These are phyloP conservation scores for Aspergillaceae sp. DNA, from an alignment of 2,329 filamentous ascomycete species.

Conservation along the genomic window DNA sequence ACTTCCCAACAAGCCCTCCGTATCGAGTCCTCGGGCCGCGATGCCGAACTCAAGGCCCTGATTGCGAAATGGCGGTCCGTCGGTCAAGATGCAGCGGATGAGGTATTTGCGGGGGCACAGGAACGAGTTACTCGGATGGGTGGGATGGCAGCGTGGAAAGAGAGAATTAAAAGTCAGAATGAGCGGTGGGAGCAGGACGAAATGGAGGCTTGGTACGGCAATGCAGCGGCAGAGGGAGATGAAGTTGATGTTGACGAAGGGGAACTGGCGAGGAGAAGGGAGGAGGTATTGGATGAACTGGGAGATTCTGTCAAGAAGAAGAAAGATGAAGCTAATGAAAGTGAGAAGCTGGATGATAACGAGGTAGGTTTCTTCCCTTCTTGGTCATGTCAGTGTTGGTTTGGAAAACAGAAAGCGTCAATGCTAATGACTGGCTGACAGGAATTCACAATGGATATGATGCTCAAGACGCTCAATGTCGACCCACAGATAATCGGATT, in stretches of 20 bases:
- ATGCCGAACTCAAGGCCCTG: conserved; percentile 49
- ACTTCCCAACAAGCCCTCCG: conserved; percentile 44
- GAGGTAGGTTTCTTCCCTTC: conserved; percentile 18
- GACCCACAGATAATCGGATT: conserved; percentile 56
- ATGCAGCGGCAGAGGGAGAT: conserved; percentile 23
- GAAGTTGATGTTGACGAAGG: conserved; percentile 30
- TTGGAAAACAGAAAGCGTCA: background rate
- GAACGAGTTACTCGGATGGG: conserved; percentile 57
- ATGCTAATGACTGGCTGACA: conserved; percentile 17
- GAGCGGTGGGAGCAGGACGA: conserved; percentile 30
- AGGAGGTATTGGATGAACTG: conserved; percentile 34
- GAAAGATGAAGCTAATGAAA: conserved; percentile 21
- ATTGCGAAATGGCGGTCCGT: conserved; percentile 54
- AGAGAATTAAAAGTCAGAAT: conserved; percentile 38
- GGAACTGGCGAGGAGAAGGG: conserved; percentile 24
- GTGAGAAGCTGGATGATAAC: conserved; percentile 14
- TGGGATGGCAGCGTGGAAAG: conserved; percentile 50
- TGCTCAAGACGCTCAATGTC: conserved; percentile 58
- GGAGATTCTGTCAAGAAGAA: conserved; percentile 26
- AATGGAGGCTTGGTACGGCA: conserved; percentile 31
- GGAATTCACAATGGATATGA: conserved; percentile 62
- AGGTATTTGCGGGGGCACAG: conserved; percentile 53
- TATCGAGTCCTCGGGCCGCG: conserved; percentile 39
- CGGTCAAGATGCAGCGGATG: conserved; percentile 57
- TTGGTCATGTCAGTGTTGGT: background rate